phyloP scores from a whole-genome alignment of 2,329 filamentous ascomycete species.

The Coniochaeta sp. region DNA sequence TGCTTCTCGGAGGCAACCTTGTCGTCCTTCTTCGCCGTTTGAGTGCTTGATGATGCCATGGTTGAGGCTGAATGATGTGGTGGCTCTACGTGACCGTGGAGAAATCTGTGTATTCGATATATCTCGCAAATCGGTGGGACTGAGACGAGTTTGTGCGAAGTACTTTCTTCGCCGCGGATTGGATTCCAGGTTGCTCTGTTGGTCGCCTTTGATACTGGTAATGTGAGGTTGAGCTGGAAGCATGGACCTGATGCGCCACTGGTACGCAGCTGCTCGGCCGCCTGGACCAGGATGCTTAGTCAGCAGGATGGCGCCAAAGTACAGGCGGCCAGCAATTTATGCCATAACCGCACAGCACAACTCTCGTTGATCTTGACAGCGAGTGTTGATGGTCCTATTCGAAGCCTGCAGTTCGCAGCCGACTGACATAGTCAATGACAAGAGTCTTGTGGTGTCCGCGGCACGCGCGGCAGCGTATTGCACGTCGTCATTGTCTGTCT shows the following conservation, averaged over 20 bases:
- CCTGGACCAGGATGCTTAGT: not conserved
- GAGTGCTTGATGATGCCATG: conserved; percentile 5
- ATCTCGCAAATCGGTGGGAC: not conserved
- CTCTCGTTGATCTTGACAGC: too few species aligned
- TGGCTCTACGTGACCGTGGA: not conserved
- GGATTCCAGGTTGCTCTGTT: not conserved
- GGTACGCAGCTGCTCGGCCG: not conserved
- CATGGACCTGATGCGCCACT: not conserved
- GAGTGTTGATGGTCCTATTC: too few species aligned
- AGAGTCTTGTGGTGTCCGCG: too few species aligned
- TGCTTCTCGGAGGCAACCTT: conserved; percentile 33
- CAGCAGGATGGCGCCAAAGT: not conserved
- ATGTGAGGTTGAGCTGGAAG: not conserved
- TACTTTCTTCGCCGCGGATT: not conserved
- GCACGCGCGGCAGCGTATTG: too few species aligned
- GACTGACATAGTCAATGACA: too few species aligned
- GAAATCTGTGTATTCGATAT: not conserved
- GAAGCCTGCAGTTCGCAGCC: too few species aligned
- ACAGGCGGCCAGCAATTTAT: too few species aligned
- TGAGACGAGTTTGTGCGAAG: not conserved
- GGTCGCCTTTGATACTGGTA: not conserved
- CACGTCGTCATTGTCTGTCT: too few species aligned
- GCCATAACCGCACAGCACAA: too few species aligned
- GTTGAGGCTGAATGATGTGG: not conserved
- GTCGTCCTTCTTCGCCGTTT: conserved; percentile 22